Conservation (phyloP, 768 basidiomycete genomes). For the Krasilnikovozyma curviuscula region DNA sequence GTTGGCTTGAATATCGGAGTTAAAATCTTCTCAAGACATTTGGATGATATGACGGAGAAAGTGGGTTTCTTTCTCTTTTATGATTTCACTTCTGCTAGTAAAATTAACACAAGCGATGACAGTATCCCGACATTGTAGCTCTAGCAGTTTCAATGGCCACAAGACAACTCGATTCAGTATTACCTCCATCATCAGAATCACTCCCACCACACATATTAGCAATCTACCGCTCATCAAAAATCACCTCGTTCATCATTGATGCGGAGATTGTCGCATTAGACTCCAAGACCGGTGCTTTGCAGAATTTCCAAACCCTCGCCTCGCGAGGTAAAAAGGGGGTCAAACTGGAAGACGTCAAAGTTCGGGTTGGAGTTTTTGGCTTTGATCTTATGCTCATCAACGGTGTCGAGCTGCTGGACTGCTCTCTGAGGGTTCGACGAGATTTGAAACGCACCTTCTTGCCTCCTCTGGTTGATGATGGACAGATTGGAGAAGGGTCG, state of each 20-base stretch:
- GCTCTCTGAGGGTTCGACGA: slow-evolving; percentile 53
- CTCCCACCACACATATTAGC: no score
- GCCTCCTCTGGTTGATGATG: slow-evolving; percentile 31
- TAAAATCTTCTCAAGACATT: slow-evolving; percentile 38
- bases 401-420: slow-evolving; percentile 51
- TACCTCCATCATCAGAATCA: no score
- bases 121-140: slow-evolving; percentile 66
- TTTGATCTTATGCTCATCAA: slow-evolving; percentile 82
- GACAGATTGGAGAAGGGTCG: slow-evolving; percentile 20
- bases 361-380: slow-evolving; percentile 62
- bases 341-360: slow-evolving; percentile 47
- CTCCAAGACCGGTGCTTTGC: slow-evolving; percentile 39
- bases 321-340: slow-evolving; percentile 72
- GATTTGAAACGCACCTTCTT: slow-evolving; percentile 45
- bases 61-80: neutral
- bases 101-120: no score
- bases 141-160: no score
- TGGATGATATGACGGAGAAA: slow-evolving; percentile 13
- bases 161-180: no score
- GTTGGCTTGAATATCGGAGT: no score
- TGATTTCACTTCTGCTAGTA: no score
- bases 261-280: slow-evolving; percentile 77
- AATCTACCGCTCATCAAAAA: slow-evolving; percentile 11
- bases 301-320: slow-evolving; percentile 71
- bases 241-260: slow-evolving; percentile 56